These are phyloP conservation scores for Salinomyces thailandicus DNA, from an alignment of 2,329 filamentous ascomycete genomes.

Conservation along the genomic window DNA sequence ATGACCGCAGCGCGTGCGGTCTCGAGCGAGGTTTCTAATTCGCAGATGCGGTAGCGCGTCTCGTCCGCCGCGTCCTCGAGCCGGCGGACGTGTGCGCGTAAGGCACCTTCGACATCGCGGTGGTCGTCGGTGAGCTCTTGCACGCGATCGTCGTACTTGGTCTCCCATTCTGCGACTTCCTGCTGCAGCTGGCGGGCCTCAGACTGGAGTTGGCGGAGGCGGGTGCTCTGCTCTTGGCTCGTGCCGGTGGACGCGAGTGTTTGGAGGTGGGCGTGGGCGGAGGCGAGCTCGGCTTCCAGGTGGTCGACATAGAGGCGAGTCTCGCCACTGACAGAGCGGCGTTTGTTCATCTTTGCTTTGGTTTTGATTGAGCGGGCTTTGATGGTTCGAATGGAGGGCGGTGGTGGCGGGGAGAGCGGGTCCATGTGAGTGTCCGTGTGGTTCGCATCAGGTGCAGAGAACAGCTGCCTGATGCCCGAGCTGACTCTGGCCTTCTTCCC, in stretches of 20 bases:
- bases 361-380: slow-evolving; percentile 11
- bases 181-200: slow-evolving; percentile 26
- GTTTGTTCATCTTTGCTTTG: slow-evolving; percentile 15
- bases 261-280: slow-evolving; percentile 30
- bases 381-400: slow-evolving; percentile 7
- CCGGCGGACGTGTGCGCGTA: slow-evolving; percentile 20
- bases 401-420: slow-evolving; percentile 8
- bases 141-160: slow-evolving; percentile 27
- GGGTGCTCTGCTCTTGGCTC: slow-evolving; percentile 27
- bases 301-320: slow-evolving; percentile 39
- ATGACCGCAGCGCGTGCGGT: slow-evolving; percentile 22
- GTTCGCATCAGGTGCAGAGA: slow-evolving; percentile 9
- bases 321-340: slow-evolving; percentile 31
- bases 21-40: slow-evolving; percentile 26
- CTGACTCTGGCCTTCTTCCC: slow-evolving; percentile 8
- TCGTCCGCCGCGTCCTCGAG: slow-evolving; percentile 24
- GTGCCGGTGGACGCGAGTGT: slow-evolving; percentile 31
- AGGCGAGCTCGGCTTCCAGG: slow-evolving; percentile 36
- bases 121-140: slow-evolving; percentile 24
- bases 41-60: slow-evolving; percentile 20
- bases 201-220: slow-evolving; percentile 26
- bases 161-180: slow-evolving; percentile 29
- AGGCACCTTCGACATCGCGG: slow-evolving; percentile 17
- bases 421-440: slow-evolving; percentile 7
- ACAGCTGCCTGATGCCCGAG: slow-evolving; percentile 8